Evolutionary conservation across 345 rosid genomes (phyloP).

Genomic region (Moricandia moricandioides): DNA sequence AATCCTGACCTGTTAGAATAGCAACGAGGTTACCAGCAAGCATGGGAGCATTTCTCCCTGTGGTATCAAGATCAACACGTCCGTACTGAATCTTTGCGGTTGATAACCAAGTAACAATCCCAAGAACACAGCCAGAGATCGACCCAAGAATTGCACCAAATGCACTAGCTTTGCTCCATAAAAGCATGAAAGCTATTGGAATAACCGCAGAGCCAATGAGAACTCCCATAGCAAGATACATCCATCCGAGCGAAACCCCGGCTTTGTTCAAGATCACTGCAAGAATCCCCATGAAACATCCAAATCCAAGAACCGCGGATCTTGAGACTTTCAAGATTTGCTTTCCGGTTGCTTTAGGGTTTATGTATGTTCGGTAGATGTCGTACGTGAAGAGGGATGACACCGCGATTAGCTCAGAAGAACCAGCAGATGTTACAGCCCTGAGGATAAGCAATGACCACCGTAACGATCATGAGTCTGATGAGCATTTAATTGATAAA

Average conservation of each 20-base stretch:
- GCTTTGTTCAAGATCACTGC: conserved; percentile 84
- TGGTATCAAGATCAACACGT: conserved; percentile 63
- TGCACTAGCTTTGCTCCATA: conserved; percentile 90
- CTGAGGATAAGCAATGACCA: conserved; percentile 34
- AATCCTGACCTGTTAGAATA: conserved; percentile 43
- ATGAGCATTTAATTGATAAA: neutral
- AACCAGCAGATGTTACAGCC: conserved; percentile 98
- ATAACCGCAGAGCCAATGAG: conserved; percentile 86
- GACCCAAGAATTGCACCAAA: conserved; percentile 75
- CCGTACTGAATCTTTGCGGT: conserved; percentile 66
- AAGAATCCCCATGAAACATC: conserved; percentile 92
- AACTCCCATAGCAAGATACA: conserved; percentile 97
- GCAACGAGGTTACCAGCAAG: conserved; percentile 87
- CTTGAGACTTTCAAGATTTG: conserved; percentile 74
- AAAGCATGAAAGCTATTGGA: conserved; percentile 87
- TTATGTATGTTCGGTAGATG: conserved; percentile 85
- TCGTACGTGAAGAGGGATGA: conserved; percentile 90
- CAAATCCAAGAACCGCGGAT: conserved; percentile 66
- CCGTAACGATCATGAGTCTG: neutral
- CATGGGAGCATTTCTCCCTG: conserved; percentile 89
- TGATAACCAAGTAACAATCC: conserved; percentile 69
- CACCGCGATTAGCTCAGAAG: conserved; percentile 82
- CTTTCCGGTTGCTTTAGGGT: conserved; percentile 69
- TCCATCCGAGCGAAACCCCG: conserved; percentile 91
- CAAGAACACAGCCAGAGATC: conserved; percentile 61